Evolutionary conservation across 768 basidiomycete species (phyloP).

Genomic region (Amanita pseudoporphyria): DNA sequence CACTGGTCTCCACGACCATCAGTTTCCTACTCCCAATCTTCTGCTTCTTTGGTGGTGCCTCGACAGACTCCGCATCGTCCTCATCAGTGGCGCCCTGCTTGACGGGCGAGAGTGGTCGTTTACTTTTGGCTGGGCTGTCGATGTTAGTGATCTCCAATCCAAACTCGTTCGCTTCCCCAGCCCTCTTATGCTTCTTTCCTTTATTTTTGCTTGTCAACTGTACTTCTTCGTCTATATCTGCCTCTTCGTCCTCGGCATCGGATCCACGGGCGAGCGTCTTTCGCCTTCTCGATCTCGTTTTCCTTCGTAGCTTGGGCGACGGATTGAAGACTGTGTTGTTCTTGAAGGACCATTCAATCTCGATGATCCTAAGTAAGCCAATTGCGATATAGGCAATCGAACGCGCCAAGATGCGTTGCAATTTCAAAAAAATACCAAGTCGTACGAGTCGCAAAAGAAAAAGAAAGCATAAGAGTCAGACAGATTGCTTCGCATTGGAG

Average conservation of each 20-base stretch:
- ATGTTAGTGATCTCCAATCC: constrained; percentile 36
- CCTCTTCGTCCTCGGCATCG: constrained; percentile 16
- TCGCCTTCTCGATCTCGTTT: constrained; percentile 25
- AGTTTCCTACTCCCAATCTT: constrained; percentile 14
- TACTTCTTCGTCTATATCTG: constrained; percentile 17
- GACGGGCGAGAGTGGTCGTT: constrained; percentile 17
- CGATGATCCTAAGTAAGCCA: constrained; percentile 50
- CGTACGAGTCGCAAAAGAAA: constrained; percentile 22
- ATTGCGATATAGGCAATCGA: not conserved
- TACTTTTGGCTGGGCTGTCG: constrained; percentile 28
- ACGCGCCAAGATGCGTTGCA: not conserved
- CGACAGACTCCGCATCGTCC: constrained; percentile 10
- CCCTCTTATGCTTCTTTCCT: constrained; percentile 3
- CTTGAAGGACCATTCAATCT: constrained; percentile 72
- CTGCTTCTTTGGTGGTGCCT: constrained; percentile 27
- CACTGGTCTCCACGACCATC: constrained; percentile 16
- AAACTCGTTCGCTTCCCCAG: constrained; percentile 21
- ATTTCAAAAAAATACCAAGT: constrained; percentile 7
- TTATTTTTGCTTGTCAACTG: constrained; percentile 13
- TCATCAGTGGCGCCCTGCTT: not conserved
- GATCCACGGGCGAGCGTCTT: constrained; percentile 17
- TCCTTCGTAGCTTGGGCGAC: constrained; percentile 38
- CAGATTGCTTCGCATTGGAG: constrained; percentile 26
- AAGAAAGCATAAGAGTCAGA: constrained; percentile 33
- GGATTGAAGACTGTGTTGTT: constrained; percentile 51